phyloP scores from a whole-genome alignment of 2,329 filamentous ascomycete species.

The Aspergillus sp. region DNA sequence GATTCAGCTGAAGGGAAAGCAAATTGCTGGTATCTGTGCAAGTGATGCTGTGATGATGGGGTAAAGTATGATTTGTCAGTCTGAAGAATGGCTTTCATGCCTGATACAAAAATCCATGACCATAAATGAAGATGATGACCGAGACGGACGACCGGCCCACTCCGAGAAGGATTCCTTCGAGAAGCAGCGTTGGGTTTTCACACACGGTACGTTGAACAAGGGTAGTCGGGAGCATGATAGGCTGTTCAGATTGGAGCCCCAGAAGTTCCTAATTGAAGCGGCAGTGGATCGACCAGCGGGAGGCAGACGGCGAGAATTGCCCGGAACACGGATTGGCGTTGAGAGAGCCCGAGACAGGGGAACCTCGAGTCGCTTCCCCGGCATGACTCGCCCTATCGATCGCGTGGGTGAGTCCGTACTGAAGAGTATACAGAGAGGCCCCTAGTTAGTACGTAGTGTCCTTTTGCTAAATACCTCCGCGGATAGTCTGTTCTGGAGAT shows the following conservation, averaged over 20 bases:
- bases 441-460: no score
- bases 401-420: not conserved
- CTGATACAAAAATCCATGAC: not conserved
- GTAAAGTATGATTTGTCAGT: not conserved
- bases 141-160: not conserved
- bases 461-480: not conserved
- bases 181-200: not conserved
- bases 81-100: not conserved
- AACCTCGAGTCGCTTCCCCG: not conserved
- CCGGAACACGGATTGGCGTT: not conserved
- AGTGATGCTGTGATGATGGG: not conserved
- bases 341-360: not conserved
- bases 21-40: not conserved
- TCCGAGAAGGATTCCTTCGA: slow-evolving; percentile 1
- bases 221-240: not conserved
- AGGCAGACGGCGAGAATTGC: slow-evolving; percentile 5
- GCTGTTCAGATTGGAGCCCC: not conserved
- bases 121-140: not conserved
- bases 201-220: not conserved
- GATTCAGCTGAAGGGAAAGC: not conserved
- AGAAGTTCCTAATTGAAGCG: not conserved
- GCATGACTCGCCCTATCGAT: not conserved
- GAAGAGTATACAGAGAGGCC: no score
- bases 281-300: slow-evolving; percentile 2
- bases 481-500: not conserved